These are phyloP conservation scores for Inga laurina DNA, from an alignment of 306 rosid species.

Conservation along the genomic window DNA sequence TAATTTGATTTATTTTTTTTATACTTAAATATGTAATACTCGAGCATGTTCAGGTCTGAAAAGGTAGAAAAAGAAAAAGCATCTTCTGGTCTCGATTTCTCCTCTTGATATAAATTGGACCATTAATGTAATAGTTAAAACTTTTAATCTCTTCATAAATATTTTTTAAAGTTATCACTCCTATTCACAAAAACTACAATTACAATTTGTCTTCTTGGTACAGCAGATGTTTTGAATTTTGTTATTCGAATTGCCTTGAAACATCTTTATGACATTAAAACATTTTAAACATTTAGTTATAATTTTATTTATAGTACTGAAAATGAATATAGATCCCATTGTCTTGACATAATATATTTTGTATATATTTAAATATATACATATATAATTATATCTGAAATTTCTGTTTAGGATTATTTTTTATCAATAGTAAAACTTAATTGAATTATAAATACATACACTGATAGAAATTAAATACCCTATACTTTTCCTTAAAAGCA, in stretches of 20 bases:
- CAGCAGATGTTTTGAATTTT: not conserved
- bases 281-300: not conserved
- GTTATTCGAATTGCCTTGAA: not conserved
- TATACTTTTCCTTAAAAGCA: not conserved
- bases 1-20: too few relatives aligned
- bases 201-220: not conserved
- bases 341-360: not conserved
- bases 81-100: too few relatives aligned
- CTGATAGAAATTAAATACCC: not conserved
- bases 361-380: too few relatives aligned
- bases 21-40: too few relatives aligned
- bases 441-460: not conserved
- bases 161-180: not conserved
- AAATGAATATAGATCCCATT: not conserved
- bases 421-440: not conserved
- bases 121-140: too few relatives aligned
- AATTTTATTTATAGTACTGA: not conserved
- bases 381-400: too few relatives aligned
- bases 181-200: not conserved
- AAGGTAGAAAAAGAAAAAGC: too few relatives aligned
- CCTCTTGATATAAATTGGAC: too few relatives aligned
- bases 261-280: not conserved
- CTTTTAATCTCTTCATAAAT: not conserved
- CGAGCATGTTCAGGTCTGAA: too few relatives aligned
- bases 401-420: not conserved